phyloP scores from a whole-genome alignment of 257 asterid species.

The Vinca minor region DNA sequence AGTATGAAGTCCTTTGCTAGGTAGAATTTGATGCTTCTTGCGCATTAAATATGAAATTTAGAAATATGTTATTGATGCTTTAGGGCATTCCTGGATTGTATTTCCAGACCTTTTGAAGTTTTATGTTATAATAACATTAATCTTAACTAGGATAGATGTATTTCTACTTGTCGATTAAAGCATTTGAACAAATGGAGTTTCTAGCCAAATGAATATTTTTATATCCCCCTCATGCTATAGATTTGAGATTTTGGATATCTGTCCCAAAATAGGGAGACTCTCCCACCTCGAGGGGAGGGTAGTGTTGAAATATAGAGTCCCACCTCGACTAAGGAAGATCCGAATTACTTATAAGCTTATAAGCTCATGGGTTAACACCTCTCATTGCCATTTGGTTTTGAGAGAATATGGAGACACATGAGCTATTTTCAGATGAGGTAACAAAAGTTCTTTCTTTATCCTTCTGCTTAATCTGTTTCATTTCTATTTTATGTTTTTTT shows the following conservation, averaged over 20 bases:
- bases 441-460: neutral
- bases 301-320: too few species aligned
- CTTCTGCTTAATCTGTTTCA: neutral
- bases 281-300: too few species aligned
- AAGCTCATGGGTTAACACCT: too few species aligned
- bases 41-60: neutral
- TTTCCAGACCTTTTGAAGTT: neutral
- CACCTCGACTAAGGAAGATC: too few species aligned
- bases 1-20: constrained; percentile 51
- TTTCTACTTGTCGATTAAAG: neutral
- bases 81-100: neutral
- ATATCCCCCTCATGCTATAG: neutral
- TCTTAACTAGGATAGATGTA: neutral
- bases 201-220: neutral
- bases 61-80: constrained; percentile 1
- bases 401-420: too few species aligned
- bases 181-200: neutral
- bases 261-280: too few species aligned
- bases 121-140: neutral
- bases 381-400: too few species aligned
- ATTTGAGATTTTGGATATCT: neutral
- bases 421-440: too few species aligned
- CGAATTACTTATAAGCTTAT: too few species aligned
- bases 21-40: constrained; percentile 13
- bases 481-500: neutral